phyloP scores from a whole-genome alignment of 2,329 filamentous ascomycete genomes.

The Trichoderma koningii region DNA sequence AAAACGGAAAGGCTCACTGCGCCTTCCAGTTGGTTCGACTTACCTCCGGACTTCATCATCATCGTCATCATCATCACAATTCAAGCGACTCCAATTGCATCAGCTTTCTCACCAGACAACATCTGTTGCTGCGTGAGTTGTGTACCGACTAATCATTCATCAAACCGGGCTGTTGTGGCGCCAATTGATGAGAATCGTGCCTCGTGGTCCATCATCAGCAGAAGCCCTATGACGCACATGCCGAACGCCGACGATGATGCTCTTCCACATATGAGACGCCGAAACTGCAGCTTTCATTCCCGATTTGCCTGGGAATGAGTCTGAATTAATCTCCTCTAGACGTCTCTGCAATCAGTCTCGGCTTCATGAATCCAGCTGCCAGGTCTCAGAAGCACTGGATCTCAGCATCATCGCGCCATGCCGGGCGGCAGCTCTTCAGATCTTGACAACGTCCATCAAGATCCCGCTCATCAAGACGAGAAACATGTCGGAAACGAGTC shows the following conservation, averaged over 20 bases:
- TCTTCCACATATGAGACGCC: neutral
- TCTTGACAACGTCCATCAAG: neutral
- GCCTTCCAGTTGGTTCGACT: neutral
- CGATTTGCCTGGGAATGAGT: too few relatives aligned
- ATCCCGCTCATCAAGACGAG: neutral
- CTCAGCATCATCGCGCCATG: neutral
- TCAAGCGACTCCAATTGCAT: slow-evolving; percentile 11
- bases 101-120: neutral
- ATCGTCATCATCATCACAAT: neutral
- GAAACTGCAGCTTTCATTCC: too few relatives aligned
- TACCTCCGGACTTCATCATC: too few relatives aligned
- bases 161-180: neutral
- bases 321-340: neutral
- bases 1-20: slow-evolving; percentile 9
- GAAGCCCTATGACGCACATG: slow-evolving; percentile 14
- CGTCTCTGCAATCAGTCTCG: neutral
- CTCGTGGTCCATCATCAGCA: neutral
- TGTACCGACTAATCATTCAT: neutral
- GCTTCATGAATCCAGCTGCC: neutral
- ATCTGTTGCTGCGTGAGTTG: neutral
- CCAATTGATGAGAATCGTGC: neutral
- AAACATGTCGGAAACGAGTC: neutral
- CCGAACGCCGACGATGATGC: slow-evolving; percentile 16
- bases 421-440: neutral
- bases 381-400: neutral